A percentile compares a stretch with the other conserved stretches of the same genome.
These are phyloP conservation scores for Yarrowia osloensis DNA, from an alignment of 805 yeast genomes.

Conservation along the genomic window DNA sequence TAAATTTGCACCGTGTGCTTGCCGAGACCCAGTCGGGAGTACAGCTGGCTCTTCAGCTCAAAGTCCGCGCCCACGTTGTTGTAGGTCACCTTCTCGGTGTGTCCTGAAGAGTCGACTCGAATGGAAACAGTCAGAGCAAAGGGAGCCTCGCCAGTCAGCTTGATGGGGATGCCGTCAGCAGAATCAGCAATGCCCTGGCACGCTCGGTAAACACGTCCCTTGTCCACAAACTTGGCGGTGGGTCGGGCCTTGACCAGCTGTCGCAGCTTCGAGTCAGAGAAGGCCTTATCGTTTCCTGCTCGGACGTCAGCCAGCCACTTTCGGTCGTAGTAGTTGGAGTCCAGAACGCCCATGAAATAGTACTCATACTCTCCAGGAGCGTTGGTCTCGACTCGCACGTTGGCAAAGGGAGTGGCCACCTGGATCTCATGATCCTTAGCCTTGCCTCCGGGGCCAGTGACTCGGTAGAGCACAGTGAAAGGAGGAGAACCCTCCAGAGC, in stretches of 20 bases:
- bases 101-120: slow-evolving; percentile 61
- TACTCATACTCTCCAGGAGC: slow-evolving; percentile 64
- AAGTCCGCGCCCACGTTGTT: slow-evolving; percentile 46
- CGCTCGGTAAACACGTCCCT: slow-evolving; percentile 53
- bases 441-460: slow-evolving; percentile 34
- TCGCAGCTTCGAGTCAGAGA: slow-evolving; percentile 39
- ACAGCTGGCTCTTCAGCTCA: slow-evolving; percentile 49
- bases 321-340: slow-evolving; percentile 56
- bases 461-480: slow-evolving; percentile 65
- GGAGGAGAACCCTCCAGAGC: slow-evolving; percentile 52
- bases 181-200: slow-evolving; percentile 47
- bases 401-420: slow-evolving; percentile 55
- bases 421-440: slow-evolving; percentile 44
- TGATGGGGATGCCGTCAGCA: slow-evolving; percentile 57
- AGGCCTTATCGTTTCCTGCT: slow-evolving; percentile 32
- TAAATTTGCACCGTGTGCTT: slow-evolving; percentile 62
- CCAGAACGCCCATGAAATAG: slow-evolving; percentile 62
- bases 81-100: slow-evolving; percentile 51
- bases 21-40: slow-evolving; percentile 64
- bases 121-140: slow-evolving; percentile 59
- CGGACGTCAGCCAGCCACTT: slow-evolving; percentile 40
- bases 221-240: slow-evolving; percentile 51
- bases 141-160: slow-evolving; percentile 63
- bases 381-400: slow-evolving; percentile 48
- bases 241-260: slow-evolving; percentile 65